Percentiles rank a stretch among this genome's conserved stretches.
These are phyloP conservation scores for Lepraria neglecta DNA, from an alignment of 495 filamentous ascomycete species.

Conservation along the genomic window DNA sequence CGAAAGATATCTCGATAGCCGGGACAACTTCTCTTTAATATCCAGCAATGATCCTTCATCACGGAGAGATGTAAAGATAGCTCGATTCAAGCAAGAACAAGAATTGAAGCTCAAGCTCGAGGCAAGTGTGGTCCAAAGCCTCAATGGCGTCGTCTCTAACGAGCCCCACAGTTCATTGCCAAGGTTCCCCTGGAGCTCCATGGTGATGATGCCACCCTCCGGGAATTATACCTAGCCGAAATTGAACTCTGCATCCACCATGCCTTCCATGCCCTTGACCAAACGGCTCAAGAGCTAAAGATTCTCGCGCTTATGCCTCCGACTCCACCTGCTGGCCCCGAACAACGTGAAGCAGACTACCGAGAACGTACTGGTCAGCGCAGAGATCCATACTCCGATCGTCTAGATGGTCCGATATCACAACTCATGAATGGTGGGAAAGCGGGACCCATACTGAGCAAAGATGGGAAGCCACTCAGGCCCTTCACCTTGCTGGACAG, in stretches of 20 bases:
- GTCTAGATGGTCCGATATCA: constrained; percentile 60
- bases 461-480: constrained; percentile 76
- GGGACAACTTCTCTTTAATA: constrained; percentile 61
- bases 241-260: constrained; percentile 67
- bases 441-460: constrained; percentile 71
- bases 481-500: constrained; percentile 83
- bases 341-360: constrained; percentile 36
- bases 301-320: constrained; percentile 69
- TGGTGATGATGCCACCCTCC: constrained; percentile 71
- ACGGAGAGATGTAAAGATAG: constrained; percentile 76
- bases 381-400: constrained; percentile 59
- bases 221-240: constrained; percentile 69
- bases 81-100: constrained; percentile 78
- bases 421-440: constrained; percentile 47
- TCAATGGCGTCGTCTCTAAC: not conserved
- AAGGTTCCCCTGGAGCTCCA: constrained; percentile 54
- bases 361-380: constrained; percentile 36
- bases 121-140: constrained; percentile 35
- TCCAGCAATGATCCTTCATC: constrained; percentile 62
- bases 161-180: constrained; percentile 47
- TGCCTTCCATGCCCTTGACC: constrained; percentile 77
- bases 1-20: constrained; percentile 60
- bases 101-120: constrained; percentile 78
- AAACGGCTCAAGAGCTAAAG: constrained; percentile 73
- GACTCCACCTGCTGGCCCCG: constrained; percentile 37